phyloP scores from a whole-genome alignment of 805 yeast genomes.

The Wickerhamiella azyma region DNA sequence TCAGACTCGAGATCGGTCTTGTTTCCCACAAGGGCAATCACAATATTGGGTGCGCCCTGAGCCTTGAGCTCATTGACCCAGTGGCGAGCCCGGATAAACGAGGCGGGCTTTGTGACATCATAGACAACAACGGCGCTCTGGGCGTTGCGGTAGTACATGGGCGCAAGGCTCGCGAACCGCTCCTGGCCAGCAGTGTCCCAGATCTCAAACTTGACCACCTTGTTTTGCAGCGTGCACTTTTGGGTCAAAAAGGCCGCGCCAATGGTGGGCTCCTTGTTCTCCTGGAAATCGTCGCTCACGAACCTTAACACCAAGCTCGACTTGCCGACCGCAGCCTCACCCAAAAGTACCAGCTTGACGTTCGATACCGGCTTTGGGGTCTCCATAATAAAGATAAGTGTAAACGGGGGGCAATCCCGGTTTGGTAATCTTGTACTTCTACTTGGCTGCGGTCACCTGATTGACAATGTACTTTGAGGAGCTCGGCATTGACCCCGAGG shows the following conservation, averaged over 20 bases:
- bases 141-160: constrained; percentile 94
- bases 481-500: not conserved
- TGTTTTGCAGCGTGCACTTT: constrained; percentile 72
- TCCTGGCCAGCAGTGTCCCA: constrained; percentile 97
- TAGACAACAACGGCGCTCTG: constrained; percentile 94
- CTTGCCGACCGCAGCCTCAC: constrained; percentile 98
- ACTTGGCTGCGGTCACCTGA: not conserved
- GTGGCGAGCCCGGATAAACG: constrained; percentile 90
- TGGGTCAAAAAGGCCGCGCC: constrained; percentile 97
- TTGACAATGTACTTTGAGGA: not conserved
- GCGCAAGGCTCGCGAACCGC: constrained; percentile 88
- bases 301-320: constrained; percentile 84
- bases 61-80: constrained; percentile 96
- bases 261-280: constrained; percentile 92
- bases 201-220: constrained; percentile 54
- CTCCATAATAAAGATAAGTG: not conserved
- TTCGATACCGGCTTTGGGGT: constrained; percentile 41
- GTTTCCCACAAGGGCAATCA: constrained; percentile 89
- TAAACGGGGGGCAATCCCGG: too few relatives aligned
- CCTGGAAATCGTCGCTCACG: constrained; percentile 91
- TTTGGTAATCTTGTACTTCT: not conserved
- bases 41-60: constrained; percentile 83
- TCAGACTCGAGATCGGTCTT: constrained; percentile 51
- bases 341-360: constrained; percentile 80
- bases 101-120: constrained; percentile 88